Evolutionary conservation across 140 eudicot genomes (phyloP).

Genomic region (Erigeron philadelphicus): DNA sequence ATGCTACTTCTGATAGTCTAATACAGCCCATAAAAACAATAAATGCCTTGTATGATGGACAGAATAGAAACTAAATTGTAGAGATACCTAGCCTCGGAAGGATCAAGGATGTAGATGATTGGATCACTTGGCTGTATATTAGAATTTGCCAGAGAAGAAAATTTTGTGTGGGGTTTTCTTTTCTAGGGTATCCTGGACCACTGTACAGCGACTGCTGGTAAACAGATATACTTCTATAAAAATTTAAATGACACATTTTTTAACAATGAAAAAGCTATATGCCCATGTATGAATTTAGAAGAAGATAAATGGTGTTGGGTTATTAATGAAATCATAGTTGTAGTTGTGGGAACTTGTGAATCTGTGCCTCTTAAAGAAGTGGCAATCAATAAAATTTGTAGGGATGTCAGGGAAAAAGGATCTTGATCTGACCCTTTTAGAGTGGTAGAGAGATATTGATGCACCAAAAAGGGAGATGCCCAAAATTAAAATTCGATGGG

Average conservation of each 20-base stretch:
- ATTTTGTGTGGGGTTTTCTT: conserved; percentile 14
- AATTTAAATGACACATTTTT: background rate
- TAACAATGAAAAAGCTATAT: background rate
- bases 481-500: background rate
- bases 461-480: background rate
- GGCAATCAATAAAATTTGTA: background rate
- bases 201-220: background rate
- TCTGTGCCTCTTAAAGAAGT: background rate
- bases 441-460: background rate
- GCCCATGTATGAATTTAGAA: background rate
- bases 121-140: background rate
- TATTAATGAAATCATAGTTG: background rate
- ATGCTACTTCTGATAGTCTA: background rate
- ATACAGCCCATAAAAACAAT: background rate
- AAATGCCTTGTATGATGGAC: background rate
- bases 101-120: background rate
- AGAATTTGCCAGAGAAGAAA: conserved; percentile 8
- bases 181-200: conserved; percentile 3
- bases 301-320: background rate
- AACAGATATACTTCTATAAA: background rate
- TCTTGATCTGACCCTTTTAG: background rate
- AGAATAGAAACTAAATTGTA: conserved; percentile 4
- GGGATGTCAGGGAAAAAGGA: background rate
- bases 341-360: background rate
- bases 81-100: conserved; percentile 18